Percentiles rank a stretch among this genome's conserved stretches.
phyloP scores from a whole-genome alignment of 805 yeast genomes.

The Saturnispora galanensis region DNA sequence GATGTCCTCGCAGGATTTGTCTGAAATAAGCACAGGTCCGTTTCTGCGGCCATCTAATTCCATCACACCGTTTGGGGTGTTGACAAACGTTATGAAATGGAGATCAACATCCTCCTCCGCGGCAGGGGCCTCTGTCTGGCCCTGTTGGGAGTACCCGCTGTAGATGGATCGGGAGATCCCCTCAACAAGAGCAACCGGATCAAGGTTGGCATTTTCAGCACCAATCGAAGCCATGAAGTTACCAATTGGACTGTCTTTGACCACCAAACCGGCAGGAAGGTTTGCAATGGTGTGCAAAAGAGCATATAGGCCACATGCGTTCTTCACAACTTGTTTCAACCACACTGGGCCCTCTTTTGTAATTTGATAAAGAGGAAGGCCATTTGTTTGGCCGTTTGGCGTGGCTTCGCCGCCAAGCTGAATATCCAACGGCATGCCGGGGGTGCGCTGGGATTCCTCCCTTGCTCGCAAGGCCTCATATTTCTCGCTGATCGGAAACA shows the following conservation, averaged over 20 bases:
- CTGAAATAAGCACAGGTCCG: conserved; percentile 50
- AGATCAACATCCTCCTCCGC: conserved; percentile 46
- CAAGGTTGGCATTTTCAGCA: conserved; percentile 17
- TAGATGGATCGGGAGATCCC: conserved; percentile 26
- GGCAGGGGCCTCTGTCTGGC: conserved; percentile 60
- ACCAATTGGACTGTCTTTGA: conserved; percentile 26
- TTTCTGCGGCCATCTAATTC: conserved; percentile 85
- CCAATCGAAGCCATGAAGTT: conserved; percentile 20
- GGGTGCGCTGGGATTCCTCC: conserved; percentile 17
- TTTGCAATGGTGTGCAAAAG: conserved; percentile 41
- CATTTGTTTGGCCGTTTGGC: background rate
- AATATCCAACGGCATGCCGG: background rate
- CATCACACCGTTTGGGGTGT: conserved; percentile 44
- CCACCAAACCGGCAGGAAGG: conserved; percentile 35
- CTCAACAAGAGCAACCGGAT: conserved; percentile 16
- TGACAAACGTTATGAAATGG: conserved; percentile 73
- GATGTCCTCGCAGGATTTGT: conserved; percentile 30
- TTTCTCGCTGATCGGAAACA: conserved; percentile 66
- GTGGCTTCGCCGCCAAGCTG: background rate
- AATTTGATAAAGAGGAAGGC: background rate
- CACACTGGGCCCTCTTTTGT: conserved; percentile 38
- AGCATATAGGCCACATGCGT: conserved; percentile 92
- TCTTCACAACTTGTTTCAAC: conserved; percentile 76
- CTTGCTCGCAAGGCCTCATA: conserved; percentile 43
- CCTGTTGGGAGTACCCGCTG: conserved; percentile 37